Evolutionary conservation across 257 asterid species (phyloP), one percentile per base, ranked within the genome.

Genomic region (Scutellaria minor): DNA sequence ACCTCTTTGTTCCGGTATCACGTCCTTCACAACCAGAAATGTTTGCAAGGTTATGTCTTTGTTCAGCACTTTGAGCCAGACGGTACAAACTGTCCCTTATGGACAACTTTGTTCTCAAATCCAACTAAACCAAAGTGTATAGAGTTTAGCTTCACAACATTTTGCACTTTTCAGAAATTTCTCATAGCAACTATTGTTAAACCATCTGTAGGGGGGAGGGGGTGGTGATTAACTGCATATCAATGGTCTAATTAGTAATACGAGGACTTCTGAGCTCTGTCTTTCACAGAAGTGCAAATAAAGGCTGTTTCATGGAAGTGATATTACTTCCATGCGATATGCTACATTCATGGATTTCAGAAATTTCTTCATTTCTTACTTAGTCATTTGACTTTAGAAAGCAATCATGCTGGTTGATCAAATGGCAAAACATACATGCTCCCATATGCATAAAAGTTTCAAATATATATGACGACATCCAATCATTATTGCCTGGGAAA

Each of bases 61-160:
- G 93, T 79, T 85, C 91, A 79, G 98, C 96, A 89, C 91, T 86
- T 62, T 73, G 78, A 51, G 98, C 98, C 77, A 93, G 78, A 71
- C 97, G 96, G 83, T 88, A 91, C 67, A 93, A 79, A 83, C 98
- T 87, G 68, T 91, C 98, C 81, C 96, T 83, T 83, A 93, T 88
- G 87, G 96, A 89, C 70, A 93, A 81, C 79, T 91, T 93, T 24
- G 92, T 93, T 84, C 79, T 83, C 75, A 74, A 56, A 80, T 93
- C 96, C 97, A 93, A 75, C 98, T 93, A 79, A 63, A 80, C 74
- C 73, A 79, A 65, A 78, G 62, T 57, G 65, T 41, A 54, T 18
- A 15, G 41, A 14, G 13, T 40, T 59, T 44, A 73, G 71, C 57
- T 55, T 20, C 68, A 18, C 7, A 39, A 13, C 12, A 37, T n/a